Conservation (phyloP, 805 yeast species). For the Blastobotrys muscicola region DNA sequence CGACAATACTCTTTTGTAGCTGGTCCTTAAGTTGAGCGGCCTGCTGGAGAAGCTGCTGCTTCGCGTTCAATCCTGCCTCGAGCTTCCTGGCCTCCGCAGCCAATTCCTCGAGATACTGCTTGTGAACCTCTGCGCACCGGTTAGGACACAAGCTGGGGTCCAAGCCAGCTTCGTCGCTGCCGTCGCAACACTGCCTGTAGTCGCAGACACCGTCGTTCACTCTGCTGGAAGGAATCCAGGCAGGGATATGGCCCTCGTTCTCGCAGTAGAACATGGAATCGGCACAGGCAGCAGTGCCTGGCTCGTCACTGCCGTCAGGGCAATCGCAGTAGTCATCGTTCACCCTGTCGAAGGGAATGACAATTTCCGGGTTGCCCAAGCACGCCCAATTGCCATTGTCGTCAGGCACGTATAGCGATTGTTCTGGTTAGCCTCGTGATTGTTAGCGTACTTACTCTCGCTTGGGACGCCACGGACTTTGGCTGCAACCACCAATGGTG, state of each 20-base stretch:
- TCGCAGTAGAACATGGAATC: conserved; percentile 57
- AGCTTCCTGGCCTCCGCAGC: conserved; percentile 17
- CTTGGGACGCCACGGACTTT: background rate
- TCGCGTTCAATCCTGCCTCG: conserved; percentile 30
- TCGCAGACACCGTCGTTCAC: conserved; percentile 92
- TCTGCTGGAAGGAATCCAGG: conserved; percentile 51
- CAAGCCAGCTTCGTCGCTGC: conserved; percentile 61
- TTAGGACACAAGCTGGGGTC: conserved; percentile 41
- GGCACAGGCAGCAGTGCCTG: conserved; percentile 83
- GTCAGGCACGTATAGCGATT: conserved; percentile 39
- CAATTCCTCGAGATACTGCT: conserved; percentile 27
- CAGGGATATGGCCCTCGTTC: conserved; percentile 61
- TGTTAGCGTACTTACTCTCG: background rate
- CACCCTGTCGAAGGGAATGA: conserved; percentile 48
- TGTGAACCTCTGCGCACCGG: conserved; percentile 43
- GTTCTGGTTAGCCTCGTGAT: conserved; percentile 6
- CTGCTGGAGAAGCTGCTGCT: conserved; percentile 24
- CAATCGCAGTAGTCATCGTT: conserved; percentile 93
- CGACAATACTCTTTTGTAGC: conserved; percentile 14
- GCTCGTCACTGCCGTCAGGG: conserved; percentile 97
- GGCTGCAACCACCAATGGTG: background rate
- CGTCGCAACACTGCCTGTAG: conserved; percentile 84
- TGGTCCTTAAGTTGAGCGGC: conserved; percentile 21
- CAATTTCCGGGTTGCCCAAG: conserved; percentile 54
- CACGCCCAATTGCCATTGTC: conserved; percentile 57